phyloP scores from a whole-genome alignment of 257 asterid species.

The Primulina huaijiensis region DNA sequence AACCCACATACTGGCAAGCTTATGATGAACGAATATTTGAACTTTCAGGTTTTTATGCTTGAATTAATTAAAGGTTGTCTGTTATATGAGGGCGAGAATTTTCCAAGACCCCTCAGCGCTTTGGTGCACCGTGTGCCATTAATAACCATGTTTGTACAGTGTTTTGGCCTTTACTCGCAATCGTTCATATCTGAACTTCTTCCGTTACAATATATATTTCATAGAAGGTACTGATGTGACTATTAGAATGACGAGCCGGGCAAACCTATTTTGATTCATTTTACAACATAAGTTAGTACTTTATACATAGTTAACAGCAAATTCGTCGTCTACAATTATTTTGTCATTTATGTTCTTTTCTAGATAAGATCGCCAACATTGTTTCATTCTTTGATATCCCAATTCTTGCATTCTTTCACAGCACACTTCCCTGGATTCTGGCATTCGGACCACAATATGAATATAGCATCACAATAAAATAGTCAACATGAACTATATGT shows the following conservation, averaged over 20 bases:
- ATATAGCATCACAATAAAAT: background rate
- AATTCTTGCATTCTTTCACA: background rate
- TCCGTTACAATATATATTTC: background rate
- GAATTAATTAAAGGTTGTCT: background rate
- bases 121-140: too few species aligned
- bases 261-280: background rate
- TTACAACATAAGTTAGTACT: background rate
- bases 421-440: background rate
- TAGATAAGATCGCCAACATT: background rate
- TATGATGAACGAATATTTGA: too few species aligned
- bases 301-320: background rate
- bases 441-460: background rate
- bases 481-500: background rate
- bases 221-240: background rate
- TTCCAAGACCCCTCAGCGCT: too few species aligned
- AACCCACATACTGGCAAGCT: background rate
- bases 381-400: background rate
- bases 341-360: background rate
- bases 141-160: background rate
- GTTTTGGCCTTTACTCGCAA: background rate
- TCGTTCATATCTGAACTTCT: background rate
- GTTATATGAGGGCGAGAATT: background rate
- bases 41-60: background rate
- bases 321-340: background rate
- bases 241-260: background rate